Base-by-base conservation (phyloP, 2,329 filamentous ascomycete species). In the Stachybotrys echinatus region DNA sequence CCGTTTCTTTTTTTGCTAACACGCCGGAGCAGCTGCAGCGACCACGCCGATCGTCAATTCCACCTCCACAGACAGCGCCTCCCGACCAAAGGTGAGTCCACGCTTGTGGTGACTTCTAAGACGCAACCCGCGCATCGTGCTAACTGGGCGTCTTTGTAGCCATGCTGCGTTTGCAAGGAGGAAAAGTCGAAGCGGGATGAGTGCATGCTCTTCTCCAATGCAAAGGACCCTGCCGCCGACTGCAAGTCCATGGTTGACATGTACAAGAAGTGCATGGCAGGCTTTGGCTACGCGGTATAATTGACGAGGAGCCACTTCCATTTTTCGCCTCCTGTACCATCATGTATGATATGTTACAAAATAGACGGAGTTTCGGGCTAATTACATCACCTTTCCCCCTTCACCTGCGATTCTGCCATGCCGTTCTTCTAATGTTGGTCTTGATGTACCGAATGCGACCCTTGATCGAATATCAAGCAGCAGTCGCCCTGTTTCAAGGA, bases 161-260 rank as follows among this genome's bases (percentile, higher is more conserved):
- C 92, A 42, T 97, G 94, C 81, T 97, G 94, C 68, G 94, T 97
- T 23, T 99, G 94, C 83, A 96, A 92, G 67, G 84, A 94, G 42
- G 91, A 99, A 71, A 99, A 99, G 72, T 79, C 89, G 38, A 81
- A 81, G 60, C 89, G 94, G 55, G 94, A 99, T 74, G 92, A 99
- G 73, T 99, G 94, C 78, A 97, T 99, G 92, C 88, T 99, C 50
- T 96, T 97, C 76, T 95, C 90, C 50, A 91, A 83, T 55, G 80
- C 88, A 53, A 79, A 85, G 63, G 87, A 96, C 65, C 89, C 94
- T 38, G 81, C 89, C 61, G 79, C 83, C 63, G 91, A 95, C 62
- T 99, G 94, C 79, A 80, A 85, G 69, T 80, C 85, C 47, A 80
- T 89, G 54, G 88, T 99, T 55, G 83, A 89, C 23, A 84, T 89